Base-by-base conservation (phyloP, 805 yeast genomes). In the Teunomyces kruisii region DNA sequence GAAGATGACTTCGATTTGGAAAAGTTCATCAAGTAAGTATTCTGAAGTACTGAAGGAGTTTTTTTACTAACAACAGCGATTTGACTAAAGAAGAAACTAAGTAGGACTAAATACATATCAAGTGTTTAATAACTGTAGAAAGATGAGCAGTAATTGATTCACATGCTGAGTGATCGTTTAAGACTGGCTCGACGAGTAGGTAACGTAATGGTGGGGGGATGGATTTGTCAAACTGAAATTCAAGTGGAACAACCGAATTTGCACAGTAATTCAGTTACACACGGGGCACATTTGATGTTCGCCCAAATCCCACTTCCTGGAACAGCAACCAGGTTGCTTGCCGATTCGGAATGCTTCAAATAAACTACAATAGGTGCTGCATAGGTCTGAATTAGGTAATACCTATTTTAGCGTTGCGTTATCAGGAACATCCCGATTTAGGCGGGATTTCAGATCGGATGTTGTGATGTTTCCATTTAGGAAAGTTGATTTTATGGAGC, bases 1-100 rank as follows among this genome's bases (percentile, higher is more conserved):
- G 72, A 67, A 43, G 75, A 67, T 16, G 75, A 71, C 51, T 70
- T 71, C 50, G 76, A 71, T 46, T 62, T 71, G 44, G 76, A 71
- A 47, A 69, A 70, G 53, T 61, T 70, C 54, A 53, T 71, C 46
- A 67, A 57, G 76, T 71, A 67, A 51, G 76, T 71, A 53, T 32
- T 37, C 15, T 8, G 22, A 19, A 9, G 4, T 41, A 40, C 45
- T 35, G 43, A 42, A 48, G n/a, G 15, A 16, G 22, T 16, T 14
- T 4, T 26, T 17, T 22, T 47, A 48, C 51, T 48, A 50, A 48
- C 54, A 36, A n/a, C 49, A 70, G 75, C 50, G 75, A 70, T 47
- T 66, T 70, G 47, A 57, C 72, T 35, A 70, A 69, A 54, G 75
- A 70, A 50, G 75, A 69, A 53, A 39, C 66, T 39, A 70, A 68